A percentile compares a stretch with the other conserved stretches of the same genome.
These are phyloP conservation scores for Taiozyma sp. DNA, from an alignment of 1,139 yeast species.

Conservation along the genomic window DNA sequence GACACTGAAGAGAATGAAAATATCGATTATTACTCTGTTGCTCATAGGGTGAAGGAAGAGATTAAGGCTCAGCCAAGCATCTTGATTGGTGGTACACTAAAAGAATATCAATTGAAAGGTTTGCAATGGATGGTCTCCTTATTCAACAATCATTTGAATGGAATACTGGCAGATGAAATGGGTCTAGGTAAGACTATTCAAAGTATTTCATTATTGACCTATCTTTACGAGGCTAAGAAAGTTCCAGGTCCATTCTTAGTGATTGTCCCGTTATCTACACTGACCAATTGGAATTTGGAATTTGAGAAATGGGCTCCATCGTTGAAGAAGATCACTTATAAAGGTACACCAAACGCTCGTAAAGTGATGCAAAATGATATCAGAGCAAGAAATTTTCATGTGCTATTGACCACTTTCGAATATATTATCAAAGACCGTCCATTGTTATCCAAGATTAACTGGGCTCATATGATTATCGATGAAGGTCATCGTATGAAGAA, in stretches of 20 bases:
- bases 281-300: slow-evolving; percentile 82
- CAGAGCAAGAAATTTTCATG: slow-evolving; percentile 66
- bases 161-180: slow-evolving; percentile 94
- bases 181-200: slow-evolving; percentile 89
- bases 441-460: slow-evolving; percentile 58
- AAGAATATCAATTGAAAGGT: slow-evolving; percentile 92
- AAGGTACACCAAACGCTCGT: slow-evolving; percentile 72
- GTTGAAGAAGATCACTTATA: slow-evolving; percentile 62
- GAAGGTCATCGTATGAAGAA: slow-evolving; percentile 91
- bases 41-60: slow-evolving; percentile 68
- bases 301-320: slow-evolving; percentile 87
- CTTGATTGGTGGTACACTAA: slow-evolving; percentile 80
- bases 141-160: slow-evolving; percentile 88
- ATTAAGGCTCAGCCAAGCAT: slow-evolving; percentile 61
- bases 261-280: slow-evolving; percentile 78
- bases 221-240: slow-evolving; percentile 64
- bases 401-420: slow-evolving; percentile 74
- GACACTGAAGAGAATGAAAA: slow-evolving; percentile 49
- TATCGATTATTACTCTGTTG: slow-evolving; percentile 75
- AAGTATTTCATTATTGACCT: slow-evolving; percentile 71
- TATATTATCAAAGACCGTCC: slow-evolving; percentile 74
- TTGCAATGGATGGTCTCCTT: slow-evolving; percentile 98
- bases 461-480: slow-evolving; percentile 87
- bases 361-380: slow-evolving; percentile 59
- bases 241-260: slow-evolving; percentile 71